Conservation (phyloP, 225 moss, liverwort and hornwort genomes). For the Lunularia cruciata region DNA sequence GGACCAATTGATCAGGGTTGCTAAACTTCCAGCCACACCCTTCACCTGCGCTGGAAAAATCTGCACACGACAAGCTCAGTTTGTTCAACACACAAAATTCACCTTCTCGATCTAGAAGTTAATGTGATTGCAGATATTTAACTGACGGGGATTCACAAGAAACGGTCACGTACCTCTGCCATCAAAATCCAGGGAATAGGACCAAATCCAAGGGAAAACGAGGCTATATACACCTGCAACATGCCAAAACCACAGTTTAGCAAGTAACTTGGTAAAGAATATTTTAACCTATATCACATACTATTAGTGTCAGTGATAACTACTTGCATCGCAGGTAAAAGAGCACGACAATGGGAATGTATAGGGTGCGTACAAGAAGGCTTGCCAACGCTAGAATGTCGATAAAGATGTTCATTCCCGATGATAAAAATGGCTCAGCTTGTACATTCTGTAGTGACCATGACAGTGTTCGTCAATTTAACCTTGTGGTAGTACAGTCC, state of each 20-base stretch:
- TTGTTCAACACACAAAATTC: no score
- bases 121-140: no score
- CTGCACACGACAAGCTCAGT: slow-evolving; percentile 45
- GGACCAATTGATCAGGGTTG: slow-evolving; percentile 72
- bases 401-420: slow-evolving; percentile 66
- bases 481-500: no score
- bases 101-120: no score
- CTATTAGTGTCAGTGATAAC: not conserved
- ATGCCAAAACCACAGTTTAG: not conserved
- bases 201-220: slow-evolving; percentile 65
- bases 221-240: slow-evolving; percentile 65
- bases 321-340: no score
- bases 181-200: slow-evolving; percentile 88
- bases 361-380: slow-evolving; percentile 57
- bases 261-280: not conserved
- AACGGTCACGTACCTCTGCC: slow-evolving; percentile 58
- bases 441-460: slow-evolving; percentile 20
- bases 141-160: no score
- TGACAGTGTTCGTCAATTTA: no score
- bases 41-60: slow-evolving; percentile 78
- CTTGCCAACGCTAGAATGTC: slow-evolving; percentile 65
- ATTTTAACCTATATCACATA: no score
- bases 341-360: not conserved
- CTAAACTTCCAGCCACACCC: slow-evolving; percentile 75
- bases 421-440: slow-evolving; percentile 32